Conservation (phyloP, 2,329 filamentous ascomycete species). For the Arthrobotrys conoides region DNA sequence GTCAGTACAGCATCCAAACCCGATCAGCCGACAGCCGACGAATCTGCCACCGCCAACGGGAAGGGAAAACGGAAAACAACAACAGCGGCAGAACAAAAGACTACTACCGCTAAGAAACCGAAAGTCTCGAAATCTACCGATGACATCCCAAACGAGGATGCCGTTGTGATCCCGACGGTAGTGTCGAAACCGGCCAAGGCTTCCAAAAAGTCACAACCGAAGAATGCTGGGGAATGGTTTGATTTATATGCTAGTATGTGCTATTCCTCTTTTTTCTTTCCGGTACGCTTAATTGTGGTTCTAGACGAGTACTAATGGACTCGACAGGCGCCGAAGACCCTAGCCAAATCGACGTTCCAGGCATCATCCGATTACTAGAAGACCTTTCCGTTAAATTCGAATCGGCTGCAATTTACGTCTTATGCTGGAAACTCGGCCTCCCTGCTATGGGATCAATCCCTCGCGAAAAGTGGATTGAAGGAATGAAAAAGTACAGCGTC, state of each 20-base stretch:
- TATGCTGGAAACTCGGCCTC: slow-evolving; percentile 56
- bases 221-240: slow-evolving; percentile 56
- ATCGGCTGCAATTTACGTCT: slow-evolving; percentile 53
- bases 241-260: slow-evolving; percentile 48
- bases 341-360: slow-evolving; percentile 42
- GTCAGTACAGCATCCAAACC: slow-evolving; percentile 28
- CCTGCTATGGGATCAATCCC: slow-evolving; percentile 54
- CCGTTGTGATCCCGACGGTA: neutral
- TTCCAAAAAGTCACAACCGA: slow-evolving; percentile 32
- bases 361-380: slow-evolving; percentile 44
- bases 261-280: neutral
- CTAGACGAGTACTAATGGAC: neutral
- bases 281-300: neutral
- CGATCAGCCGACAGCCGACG: slow-evolving; percentile 43
- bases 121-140: slow-evolving; percentile 41
- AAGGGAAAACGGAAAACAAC: slow-evolving; percentile 51
- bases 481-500: slow-evolving; percentile 50
- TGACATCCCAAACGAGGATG: slow-evolving; percentile 1
- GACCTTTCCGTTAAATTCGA: slow-evolving; percentile 56
- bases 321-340: slow-evolving; percentile 40
- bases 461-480: slow-evolving; percentile 52
- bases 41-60: slow-evolving; percentile 12
- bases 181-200: slow-evolving; percentile 18
- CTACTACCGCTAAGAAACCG: slow-evolving; percentile 42
- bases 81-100: slow-evolving; percentile 13